These are phyloP conservation scores for Pseudocercospora macadamiae DNA, from an alignment of 2,329 filamentous ascomycete species.

Conservation along the genomic window DNA sequence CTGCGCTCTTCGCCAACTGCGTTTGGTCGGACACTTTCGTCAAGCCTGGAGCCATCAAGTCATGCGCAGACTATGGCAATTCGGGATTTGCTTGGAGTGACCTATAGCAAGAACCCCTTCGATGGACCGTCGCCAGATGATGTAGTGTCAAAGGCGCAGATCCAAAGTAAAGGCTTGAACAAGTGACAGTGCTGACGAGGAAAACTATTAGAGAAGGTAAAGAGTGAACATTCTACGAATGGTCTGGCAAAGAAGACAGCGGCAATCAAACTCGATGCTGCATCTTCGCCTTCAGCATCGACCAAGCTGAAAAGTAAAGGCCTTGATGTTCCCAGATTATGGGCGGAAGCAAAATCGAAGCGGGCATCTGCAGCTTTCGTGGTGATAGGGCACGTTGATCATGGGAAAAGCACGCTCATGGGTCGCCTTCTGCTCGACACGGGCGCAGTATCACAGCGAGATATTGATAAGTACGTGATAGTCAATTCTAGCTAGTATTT, in stretches of 20 bases:
- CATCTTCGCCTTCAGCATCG: constrained; percentile 21
- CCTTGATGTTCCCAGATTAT: constrained; percentile 65
- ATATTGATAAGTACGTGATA: constrained; percentile 67
- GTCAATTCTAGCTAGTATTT: neutral
- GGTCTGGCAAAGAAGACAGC: constrained; percentile 36
- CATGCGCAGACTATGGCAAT: constrained; percentile 24
- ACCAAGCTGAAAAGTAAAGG: constrained; percentile 70
- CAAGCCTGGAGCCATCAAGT: constrained; percentile 1
- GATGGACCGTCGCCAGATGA: constrained; percentile 39
- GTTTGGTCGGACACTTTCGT: constrained; percentile 35
- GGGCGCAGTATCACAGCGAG: constrained; percentile 83
- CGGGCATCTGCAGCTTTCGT: constrained; percentile 38
- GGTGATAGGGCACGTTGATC: constrained; percentile 82
- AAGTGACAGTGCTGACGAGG: constrained; percentile 30
- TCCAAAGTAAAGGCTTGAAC: constrained; percentile 37
- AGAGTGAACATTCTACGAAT: constrained; percentile 26
- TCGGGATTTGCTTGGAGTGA: constrained; percentile 32
- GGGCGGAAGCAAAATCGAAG: constrained; percentile 29
- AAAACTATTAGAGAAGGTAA: constrained; percentile 22
- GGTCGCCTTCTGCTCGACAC: constrained; percentile 88
- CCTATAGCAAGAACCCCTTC: constrained; percentile 28
- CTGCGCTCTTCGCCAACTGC: constrained; percentile 35
- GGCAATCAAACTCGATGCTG: constrained; percentile 32
- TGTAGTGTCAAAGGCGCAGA: constrained; percentile 34
- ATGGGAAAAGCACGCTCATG: constrained; percentile 97